Conservation (phyloP, 208 protist genomes). For the Trypanosoma boissoni region DNA sequence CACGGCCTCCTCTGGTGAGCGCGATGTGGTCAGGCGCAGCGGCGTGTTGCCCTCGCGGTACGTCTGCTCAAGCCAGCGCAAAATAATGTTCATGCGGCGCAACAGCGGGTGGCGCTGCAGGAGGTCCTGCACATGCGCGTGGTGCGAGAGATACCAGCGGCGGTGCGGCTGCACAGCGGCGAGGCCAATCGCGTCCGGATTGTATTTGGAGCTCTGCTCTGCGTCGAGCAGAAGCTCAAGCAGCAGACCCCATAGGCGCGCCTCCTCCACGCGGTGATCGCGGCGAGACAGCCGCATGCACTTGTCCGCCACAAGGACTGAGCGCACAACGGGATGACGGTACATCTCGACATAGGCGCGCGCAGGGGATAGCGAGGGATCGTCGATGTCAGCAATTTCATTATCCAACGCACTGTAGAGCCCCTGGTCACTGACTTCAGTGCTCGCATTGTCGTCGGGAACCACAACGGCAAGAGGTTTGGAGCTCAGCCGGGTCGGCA, state of each 20-base stretch:
- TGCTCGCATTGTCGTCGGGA: too few species aligned
- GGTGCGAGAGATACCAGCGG: constrained; percentile 79
- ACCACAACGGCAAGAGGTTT: too few species aligned
- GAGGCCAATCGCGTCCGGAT: constrained; percentile 68
- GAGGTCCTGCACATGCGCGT: constrained; percentile 67
- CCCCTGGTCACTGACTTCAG: too few species aligned
- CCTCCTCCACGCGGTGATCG: constrained; percentile 39
- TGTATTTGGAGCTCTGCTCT: constrained; percentile 42
- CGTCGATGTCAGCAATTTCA: not conserved
- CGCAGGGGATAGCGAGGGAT: constrained; percentile 18
- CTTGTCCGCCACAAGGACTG: constrained; percentile 35
- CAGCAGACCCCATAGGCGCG: constrained; percentile 58
- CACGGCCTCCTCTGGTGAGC: constrained; percentile 43
- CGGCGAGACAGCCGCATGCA: constrained; percentile 40
- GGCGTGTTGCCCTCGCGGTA: constrained; percentile 39
- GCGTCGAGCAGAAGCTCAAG: constrained; percentile 53
- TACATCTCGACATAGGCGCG: constrained; percentile 52
- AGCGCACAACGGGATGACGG: constrained; percentile 25
- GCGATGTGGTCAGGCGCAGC: constrained; percentile 12
- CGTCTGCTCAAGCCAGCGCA: constrained; percentile 70
- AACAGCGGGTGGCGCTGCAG: constrained; percentile 55
- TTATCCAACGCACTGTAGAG: too few species aligned
- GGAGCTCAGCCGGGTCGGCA: constrained; percentile 24
- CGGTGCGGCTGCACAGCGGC: constrained; percentile 53
- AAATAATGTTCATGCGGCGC: constrained; percentile 59